Evolutionary conservation across 75 land plant genomes (phyloP).

Genomic region (Pseudotsuga menziesii): DNA sequence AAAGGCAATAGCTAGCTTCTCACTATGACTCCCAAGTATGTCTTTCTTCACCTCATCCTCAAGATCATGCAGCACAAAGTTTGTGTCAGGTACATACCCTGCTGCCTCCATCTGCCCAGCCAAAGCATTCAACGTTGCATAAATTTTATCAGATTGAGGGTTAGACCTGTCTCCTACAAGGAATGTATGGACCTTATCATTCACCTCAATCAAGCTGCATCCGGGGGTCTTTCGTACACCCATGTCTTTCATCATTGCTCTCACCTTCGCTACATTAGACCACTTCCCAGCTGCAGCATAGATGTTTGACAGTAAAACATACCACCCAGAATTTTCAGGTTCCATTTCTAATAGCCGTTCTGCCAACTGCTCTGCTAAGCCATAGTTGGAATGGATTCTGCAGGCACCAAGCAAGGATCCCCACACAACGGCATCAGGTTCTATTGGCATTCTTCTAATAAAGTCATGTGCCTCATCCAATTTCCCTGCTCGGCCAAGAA

Average conservation of each 20-base stretch:
- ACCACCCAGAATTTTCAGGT: conserved; percentile 51
- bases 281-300: conserved; percentile 63
- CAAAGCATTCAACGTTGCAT: conserved; percentile 34
- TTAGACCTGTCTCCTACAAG: conserved; percentile 51
- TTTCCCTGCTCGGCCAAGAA: conserved; percentile 37
- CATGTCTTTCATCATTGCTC: conserved; percentile 42
- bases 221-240: conserved; percentile 59
- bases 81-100: conserved; percentile 27
- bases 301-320: conserved; percentile 50
- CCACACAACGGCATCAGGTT: conserved; percentile 28
- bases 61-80: conserved; percentile 15
- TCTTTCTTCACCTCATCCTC: conserved; percentile 5
- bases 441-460: conserved; percentile 38
- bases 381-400: conserved; percentile 19
- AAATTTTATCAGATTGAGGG: conserved; percentile 44
- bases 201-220: conserved; percentile 69
- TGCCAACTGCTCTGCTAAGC: conserved; percentile 50
- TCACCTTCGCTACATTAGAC: conserved; percentile 40
- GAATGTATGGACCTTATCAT: conserved; percentile 44
- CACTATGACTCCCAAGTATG: neutral
- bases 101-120: conserved; percentile 36
- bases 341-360: conserved; percentile 39
- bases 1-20: conserved; percentile 14
- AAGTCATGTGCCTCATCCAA: conserved; percentile 34
- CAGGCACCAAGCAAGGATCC: conserved; percentile 47